Percentiles rank a stretch among this genome's conserved stretches.
Evolutionary conservation across 2,329 filamentous ascomycete species (phyloP).

Genomic region (Colletotrichum theobromicola): DNA sequence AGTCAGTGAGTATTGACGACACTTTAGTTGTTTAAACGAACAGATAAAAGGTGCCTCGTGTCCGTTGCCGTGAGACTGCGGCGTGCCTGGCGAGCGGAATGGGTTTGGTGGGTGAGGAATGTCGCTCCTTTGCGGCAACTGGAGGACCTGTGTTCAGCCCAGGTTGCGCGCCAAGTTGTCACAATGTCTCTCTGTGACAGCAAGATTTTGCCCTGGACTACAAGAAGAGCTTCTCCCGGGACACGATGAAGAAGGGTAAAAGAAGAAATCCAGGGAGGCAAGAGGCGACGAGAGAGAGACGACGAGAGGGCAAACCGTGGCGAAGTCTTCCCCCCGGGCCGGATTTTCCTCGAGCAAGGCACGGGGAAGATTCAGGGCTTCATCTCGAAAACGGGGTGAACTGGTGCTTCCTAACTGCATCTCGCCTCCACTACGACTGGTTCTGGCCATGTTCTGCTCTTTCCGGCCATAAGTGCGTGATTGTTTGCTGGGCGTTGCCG

Average conservation of each 20-base stretch:
- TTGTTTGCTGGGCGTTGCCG: background rate
- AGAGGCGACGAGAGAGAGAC: background rate
- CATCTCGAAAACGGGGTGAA: background rate
- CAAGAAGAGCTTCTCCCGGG: background rate
- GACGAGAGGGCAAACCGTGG: background rate
- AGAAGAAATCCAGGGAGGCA: background rate
- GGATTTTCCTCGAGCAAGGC: background rate
- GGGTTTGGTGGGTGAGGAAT: conserved; percentile 9
- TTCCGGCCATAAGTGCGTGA: background rate
- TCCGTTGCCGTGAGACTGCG: conserved; percentile 17
- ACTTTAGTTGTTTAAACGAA: background rate
- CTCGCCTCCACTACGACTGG: background rate
- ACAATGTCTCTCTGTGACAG: background rate
- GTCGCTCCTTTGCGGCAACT: background rate
- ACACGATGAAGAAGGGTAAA: background rate
- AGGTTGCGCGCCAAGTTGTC: background rate
- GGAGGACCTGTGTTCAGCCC: conserved; percentile 1
- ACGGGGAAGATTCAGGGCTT: background rate
- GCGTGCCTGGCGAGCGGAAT: conserved; percentile 11
- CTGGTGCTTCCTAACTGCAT: background rate
- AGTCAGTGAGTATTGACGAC: background rate
- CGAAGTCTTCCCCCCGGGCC: background rate
- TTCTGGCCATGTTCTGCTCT: background rate
- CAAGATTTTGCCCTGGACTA: background rate
- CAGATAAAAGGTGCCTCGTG: background rate